These are phyloP conservation scores for Mucor plumbeus DNA, from an alignment of 371 early-diverging fungal species.

Conservation along the genomic window DNA sequence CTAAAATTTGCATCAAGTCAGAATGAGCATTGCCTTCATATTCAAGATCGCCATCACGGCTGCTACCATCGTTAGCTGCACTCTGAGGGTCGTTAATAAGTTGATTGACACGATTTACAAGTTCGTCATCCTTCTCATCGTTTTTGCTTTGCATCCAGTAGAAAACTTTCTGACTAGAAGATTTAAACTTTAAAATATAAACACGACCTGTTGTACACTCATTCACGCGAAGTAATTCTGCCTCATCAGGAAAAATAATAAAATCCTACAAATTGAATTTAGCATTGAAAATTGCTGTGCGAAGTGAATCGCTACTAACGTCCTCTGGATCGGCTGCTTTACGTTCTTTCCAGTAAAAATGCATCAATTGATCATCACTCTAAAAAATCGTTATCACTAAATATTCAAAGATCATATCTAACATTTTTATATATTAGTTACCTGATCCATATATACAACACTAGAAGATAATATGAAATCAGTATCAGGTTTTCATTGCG, in stretches of 20 bases:
- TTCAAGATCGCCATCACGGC: slow-evolving; percentile 22
- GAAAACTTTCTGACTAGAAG: slow-evolving; percentile 74
- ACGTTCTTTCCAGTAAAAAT: slow-evolving; percentile 81
- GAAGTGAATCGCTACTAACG: slow-evolving; percentile 40
- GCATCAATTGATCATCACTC: slow-evolving; percentile 71
- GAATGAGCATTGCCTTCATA: slow-evolving; percentile 33
- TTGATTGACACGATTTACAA: slow-evolving; percentile 57
- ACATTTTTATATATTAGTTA: slow-evolving; percentile 11
- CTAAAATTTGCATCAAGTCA: slow-evolving; percentile 43
- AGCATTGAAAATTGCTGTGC: not conserved
- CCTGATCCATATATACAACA: slow-evolving; percentile 55
- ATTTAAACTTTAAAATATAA: slow-evolving; percentile 74
- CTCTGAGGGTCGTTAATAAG: slow-evolving; percentile 64
- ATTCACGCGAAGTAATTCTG: slow-evolving; percentile 66
- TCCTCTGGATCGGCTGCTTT: slow-evolving; percentile 58
- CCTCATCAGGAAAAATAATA: slow-evolving; percentile 83
- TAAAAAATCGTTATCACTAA: not conserved
- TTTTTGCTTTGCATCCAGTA: slow-evolving; percentile 84
- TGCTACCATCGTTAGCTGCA: slow-evolving; percentile 31
- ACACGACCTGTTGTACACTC: slow-evolving; percentile 80
- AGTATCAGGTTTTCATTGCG: not conserved
- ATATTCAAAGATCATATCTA: not conserved
- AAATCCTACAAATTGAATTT: slow-evolving; percentile 50
- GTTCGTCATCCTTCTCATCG: slow-evolving; percentile 60
- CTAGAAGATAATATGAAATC: not conserved